Conservation (phyloP, 257 asterid species). For the Fraxinus pennsylvanica region DNA sequence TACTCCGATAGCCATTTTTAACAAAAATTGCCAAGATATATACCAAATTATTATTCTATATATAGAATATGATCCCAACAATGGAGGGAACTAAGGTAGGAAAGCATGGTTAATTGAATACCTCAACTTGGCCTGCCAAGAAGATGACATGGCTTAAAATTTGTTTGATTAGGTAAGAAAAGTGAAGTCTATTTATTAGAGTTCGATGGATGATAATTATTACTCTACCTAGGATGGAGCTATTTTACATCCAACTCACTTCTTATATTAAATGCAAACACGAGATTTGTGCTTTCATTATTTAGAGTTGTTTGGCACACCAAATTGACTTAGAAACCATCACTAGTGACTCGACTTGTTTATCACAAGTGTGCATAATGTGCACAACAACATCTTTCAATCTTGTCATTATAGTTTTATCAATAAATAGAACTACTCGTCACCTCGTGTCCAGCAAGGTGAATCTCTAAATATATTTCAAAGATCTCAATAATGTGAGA, state of each 20-base stretch:
- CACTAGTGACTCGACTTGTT: background rate
- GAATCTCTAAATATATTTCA: background rate
- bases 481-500: too few species aligned
- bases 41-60: background rate
- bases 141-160: constrained; percentile 19
- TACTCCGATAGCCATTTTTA: background rate
- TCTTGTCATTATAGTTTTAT: background rate
- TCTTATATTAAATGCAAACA: background rate
- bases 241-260: constrained; percentile 16
- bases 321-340: background rate
- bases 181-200: constrained; percentile 28
- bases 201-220: constrained; percentile 30
- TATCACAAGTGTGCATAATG: background rate
- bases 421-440: background rate
- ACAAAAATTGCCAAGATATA: background rate
- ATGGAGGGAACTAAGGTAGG: background rate
- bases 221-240: background rate
- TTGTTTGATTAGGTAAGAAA: constrained; percentile 11
- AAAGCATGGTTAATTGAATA: constrained; percentile 7
- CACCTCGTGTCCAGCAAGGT: too few species aligned
- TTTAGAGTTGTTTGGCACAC: background rate
- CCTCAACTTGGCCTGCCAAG: constrained; percentile 21
- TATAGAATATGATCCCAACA: background rate
- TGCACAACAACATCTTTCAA: background rate
- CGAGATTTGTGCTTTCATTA: constrained; percentile 3